Base-by-base conservation (phyloP, 495 filamentous ascomycete species). In the Neurospora terricola region DNA sequence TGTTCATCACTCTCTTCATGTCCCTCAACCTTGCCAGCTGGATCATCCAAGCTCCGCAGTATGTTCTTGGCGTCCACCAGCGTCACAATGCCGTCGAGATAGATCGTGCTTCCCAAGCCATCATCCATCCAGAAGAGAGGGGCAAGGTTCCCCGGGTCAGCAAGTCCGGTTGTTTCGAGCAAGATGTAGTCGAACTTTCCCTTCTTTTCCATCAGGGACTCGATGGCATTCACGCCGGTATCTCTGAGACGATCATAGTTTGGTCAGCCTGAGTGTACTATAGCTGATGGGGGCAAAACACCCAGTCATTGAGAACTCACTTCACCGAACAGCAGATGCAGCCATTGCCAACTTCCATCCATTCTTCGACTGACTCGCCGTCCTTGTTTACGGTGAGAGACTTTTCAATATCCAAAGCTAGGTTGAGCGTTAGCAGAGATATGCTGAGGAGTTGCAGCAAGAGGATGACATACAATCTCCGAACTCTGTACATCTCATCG, bases 241-340 rank as follows among this genome's bases (percentile, higher is more conserved):
- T 98, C 95, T 85, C 92, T 95, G 77, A 39, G 42, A 40, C 14
- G 36, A 66, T 9, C 8, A 40, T 9, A 38, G 72, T 73, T 76
- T 73, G 27, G 68, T 59, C 16, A n/a, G 12, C 36, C 9, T 27
- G 8, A n/a, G 27, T 18, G 12, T 23, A 71, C 23, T 69, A 48
- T 10, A 68, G 48, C 48, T 27, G 48, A 16, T 36, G 34, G 38
- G 37, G 38, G 42, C 62, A 45, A 36, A 38, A 6, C 14, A 6
- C 7, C 14, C 54, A 18, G 14, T 18, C 14, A 11, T 34, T 34
- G 54, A 14, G 14, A 43, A 73, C 73, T 74, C 87, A 95, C 93
- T 97, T 99, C 77, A 99, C 94, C 30, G 95, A 97, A 83, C 96
- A 99, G 84, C 96, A 99, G 76, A 99, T 94, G 84, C 96, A 99